Conservation (phyloP, 2,329 filamentous ascomycete species). For the Paracorniculantispora psalliotae region DNA sequence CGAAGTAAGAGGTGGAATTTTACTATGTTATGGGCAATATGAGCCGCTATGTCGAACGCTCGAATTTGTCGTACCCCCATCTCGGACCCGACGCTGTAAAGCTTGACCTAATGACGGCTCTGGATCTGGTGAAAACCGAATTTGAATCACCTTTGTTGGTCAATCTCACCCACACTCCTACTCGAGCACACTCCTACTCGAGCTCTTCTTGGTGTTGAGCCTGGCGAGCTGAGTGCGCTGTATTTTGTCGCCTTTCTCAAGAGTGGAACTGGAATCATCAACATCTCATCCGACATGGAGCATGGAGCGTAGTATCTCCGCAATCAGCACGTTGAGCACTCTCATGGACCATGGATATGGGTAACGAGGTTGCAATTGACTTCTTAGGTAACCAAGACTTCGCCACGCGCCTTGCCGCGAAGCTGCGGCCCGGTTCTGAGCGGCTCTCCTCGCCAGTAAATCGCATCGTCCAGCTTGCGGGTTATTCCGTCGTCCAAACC, state of each 20-base stretch:
- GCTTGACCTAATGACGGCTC: constrained; percentile 5
- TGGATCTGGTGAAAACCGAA: constrained; percentile 3
- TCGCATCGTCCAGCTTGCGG: neutral
- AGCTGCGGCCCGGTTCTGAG: neutral
- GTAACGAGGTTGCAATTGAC: neutral
- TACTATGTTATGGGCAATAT: neutral
- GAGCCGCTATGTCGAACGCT: neutral
- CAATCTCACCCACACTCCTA: constrained; percentile 5
- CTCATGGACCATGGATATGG: neutral
- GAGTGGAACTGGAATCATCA: constrained; percentile 18
- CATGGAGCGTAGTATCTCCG: constrained; percentile 22
- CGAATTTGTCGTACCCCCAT: neutral
- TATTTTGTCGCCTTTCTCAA: constrained; percentile 20
- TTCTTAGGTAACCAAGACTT: neutral
- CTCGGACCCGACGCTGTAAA: neutral
- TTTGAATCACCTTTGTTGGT: neutral
- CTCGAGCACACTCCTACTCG: constrained; percentile 4
- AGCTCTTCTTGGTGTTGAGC: constrained; percentile 18
- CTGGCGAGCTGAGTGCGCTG: constrained; percentile 19
- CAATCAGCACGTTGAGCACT: constrained; percentile 18
- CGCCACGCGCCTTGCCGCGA: neutral
- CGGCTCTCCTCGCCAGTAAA: neutral
- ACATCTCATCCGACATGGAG: constrained; percentile 18
- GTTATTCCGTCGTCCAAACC: neutral
- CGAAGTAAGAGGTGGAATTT: neutral